Base-by-base conservation (phyloP, 306 rosid species). In the Psophocarpus tetragonolobus region DNA sequence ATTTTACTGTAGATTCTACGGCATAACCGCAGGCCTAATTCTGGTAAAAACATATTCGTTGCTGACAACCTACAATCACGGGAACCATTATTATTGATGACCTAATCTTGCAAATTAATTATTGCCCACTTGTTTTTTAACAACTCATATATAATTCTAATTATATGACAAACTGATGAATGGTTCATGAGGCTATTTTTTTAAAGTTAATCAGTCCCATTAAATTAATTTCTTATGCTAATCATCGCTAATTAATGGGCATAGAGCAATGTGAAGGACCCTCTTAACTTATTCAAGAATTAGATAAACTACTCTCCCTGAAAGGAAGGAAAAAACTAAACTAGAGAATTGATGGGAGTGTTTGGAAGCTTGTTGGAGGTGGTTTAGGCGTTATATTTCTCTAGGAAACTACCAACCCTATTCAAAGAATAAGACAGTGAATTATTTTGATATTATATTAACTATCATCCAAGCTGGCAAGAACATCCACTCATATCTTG, bases 391-490 rank as follows among this genome's bases (percentile, higher is more conserved):
- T 75, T 71, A 47, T 45, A 75, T 61, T 62, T 83, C 47, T 81
- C 33, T 2, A 54, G 71, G 76, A 77, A 78, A 74, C 48, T 60
- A 79, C 68, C 74, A 68, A 68, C 78, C 75, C 71, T 71, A 74
- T 75, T 84, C 85, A 30, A 62, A n/a, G 91, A 85, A 78, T 85
- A 74, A 29, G 81, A 87, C 78, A 57, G 20, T 74, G 0, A 68
- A 41, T 24, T 73, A 65, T 80, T 71, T 27, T 54, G 3, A 18
- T 36, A 68, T 35, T 85, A 68, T 82, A 82, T 85, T 82, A 71
- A 38, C 62, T 76, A 58, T 87, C 85, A 81, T 65, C 81, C 84
- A 69, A 30, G 82, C 78, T 87, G 90, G 86, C 58, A 50, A 45
- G 44, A 47, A 63, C 63, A 70, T 71, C 79, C 60, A 79, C 35